These are phyloP conservation scores for Sugiyamaella boreocaroliniensis DNA, from an alignment of 805 yeast species.

Conservation along the genomic window DNA sequence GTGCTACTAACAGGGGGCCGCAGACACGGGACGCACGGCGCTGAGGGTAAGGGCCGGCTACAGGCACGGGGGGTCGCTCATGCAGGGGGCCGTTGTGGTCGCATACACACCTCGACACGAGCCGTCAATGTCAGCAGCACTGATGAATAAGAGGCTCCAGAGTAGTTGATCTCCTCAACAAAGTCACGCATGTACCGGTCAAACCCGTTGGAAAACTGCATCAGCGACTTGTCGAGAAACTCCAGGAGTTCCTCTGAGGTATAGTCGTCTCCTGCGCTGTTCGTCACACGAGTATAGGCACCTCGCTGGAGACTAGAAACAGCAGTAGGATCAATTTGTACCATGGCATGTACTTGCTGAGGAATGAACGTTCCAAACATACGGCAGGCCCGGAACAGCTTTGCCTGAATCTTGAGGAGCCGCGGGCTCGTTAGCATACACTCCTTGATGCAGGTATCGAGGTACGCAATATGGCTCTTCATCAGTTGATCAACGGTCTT, in stretches of 20 bases:
- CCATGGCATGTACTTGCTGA: constrained; percentile 18
- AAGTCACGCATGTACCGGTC: constrained; percentile 38
- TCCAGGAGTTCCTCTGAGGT: constrained; percentile 22
- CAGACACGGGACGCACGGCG: neutral
- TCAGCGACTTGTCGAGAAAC: constrained; percentile 25
- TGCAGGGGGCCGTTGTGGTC: neutral
- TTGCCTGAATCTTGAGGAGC: constrained; percentile 39
- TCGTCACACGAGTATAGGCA: constrained; percentile 10
- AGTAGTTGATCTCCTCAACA: constrained; percentile 35
- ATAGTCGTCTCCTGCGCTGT: constrained; percentile 18
- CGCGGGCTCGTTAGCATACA: constrained; percentile 58
- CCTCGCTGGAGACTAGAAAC: constrained; percentile 12
- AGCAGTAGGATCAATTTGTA: constrained; percentile 24
- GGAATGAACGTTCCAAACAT: constrained; percentile 24
- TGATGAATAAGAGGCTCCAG: constrained; percentile 41
- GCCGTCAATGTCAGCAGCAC: constrained; percentile 38
- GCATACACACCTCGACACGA: constrained; percentile 26
- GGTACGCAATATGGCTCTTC: constrained; percentile 45
- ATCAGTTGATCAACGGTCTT: constrained; percentile 40
- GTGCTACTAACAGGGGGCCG: neutral
- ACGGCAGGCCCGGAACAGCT: constrained; percentile 36
- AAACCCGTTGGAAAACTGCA: constrained; percentile 33
- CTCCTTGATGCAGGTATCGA: constrained; percentile 59
- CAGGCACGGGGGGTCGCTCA: neutral
- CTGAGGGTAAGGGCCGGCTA: neutral